Evolutionary conservation across 139 green algal genomes (phyloP), one percentile per base, ranked within the genome.

Genomic region (Tetradesmus obliquus): DNA sequence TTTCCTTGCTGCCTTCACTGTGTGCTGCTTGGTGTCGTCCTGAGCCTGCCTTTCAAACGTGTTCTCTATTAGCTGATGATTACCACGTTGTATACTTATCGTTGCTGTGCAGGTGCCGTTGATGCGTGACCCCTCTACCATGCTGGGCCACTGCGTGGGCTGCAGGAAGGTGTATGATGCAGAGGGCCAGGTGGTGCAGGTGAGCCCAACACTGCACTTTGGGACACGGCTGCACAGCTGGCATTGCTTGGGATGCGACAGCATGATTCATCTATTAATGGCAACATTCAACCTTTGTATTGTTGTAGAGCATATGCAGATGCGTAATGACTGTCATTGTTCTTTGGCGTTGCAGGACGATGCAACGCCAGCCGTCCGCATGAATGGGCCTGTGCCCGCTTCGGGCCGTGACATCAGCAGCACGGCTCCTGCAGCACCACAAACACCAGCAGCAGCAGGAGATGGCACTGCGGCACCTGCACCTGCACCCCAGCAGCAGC

Each of bases 121-220:
- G 53, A 90, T 90, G 86, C 22, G 69, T 7, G 71, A 90, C 54
- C 86, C 86, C 51, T 13, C 74, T 6, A 90, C 86, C 22, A 53
- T 83, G 69, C 69, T 53, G 3, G 55, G 86, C 53, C 86, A 90
- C 45, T 85, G 80, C 24, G 80, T 85, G 2, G 80, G 51, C 80
- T 85, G 80, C 80, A n/a, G 20, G 80, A n/a, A 24, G 15, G 4
- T 85, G 45, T 85, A 62, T 51, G 13, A n/a, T 24, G 45, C 80
- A 58, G 45, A 62, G 51, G 51, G 80, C 76, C n/a, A 82, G n/a
- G 76, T 82, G 4, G 51, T 85, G 51, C 80, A 85, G 80, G 80
- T 85, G 51, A 24, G 15, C 6, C 6, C 20, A 51, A 81, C 72
- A 81, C 32, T 45, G 32, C 32, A 45, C 32, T 45, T 45, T 0